Base-by-base conservation (phyloP, 1,284 basidiomycete genomes). In the Apiotrichum porosum region DNA sequence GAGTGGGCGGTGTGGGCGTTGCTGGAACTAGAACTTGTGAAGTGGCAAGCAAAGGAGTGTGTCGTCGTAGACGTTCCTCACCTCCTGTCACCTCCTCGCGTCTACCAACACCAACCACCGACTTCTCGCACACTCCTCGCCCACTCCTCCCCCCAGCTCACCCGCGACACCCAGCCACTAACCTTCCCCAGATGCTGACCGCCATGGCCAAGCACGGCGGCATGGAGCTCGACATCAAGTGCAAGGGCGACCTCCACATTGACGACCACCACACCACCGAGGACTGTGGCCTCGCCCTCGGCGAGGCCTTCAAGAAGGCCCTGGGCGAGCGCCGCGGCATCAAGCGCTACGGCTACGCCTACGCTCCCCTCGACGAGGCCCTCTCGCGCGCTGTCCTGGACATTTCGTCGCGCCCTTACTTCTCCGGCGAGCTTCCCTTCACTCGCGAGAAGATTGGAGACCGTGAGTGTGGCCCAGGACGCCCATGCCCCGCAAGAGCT, bases 241-340 rank as follows among this genome's bases (percentile, higher is more conserved):
- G 92, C 74, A 83, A 88, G 63, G 95, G 95, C 42, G 95, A 99
- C 73, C 79, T 98, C 15, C 89, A 86, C 82, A 97, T 98, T 55
- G 95, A 99, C 74, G 95, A 99, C 76, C 95, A 99, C 72, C 95
- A 99, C 76, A 91, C 94, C 37, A 91, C 94, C 79, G 92, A 97
- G 80, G 93, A 97, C 74, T 87, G 83, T 68, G 91, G 92, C 12
- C 84, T 97, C 51, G 92, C 90, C 4, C 79, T 97, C 10, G 93
- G 93, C 13, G 83, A 85, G 21, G 94, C 91, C 15, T 98, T 98
- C 78, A 97, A 97, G 72, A 78, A 89, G 69, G 95, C 95, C 15
- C 77, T 99, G 30, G 94, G 95, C 26, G 91, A 95, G 76, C 83
- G 97, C 33, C 85, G 85, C 54, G 95, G 95, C 12, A 98, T 99